Base-by-base conservation (phyloP, 148 eudicot species). In the Chenopodium suecicum region DNA sequence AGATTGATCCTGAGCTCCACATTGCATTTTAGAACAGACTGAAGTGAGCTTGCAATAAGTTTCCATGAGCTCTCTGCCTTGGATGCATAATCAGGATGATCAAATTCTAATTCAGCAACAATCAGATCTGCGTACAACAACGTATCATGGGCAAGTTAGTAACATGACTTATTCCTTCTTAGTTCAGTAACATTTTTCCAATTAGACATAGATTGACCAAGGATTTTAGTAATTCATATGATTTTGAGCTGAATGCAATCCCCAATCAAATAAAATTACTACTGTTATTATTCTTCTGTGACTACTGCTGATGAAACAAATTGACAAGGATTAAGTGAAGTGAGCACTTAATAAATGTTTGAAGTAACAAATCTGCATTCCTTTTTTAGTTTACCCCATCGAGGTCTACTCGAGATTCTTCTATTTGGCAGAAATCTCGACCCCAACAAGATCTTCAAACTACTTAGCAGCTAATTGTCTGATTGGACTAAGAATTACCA, bases 11-110 rank as follows among this genome's bases (percentile, higher is more conserved):
- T 90, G 14, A 97, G 87, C 87, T 97, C 99, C 74, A 97, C 92
- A 66, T 94, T 97, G 78, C 93, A 86, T 62, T 97, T 92, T 20
- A 97, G 84, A 31, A 85, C 82, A 23, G 87, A 79, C 63, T 94
- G 98, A 85, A 97, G 92, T 47, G 94, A 83, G 81, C 88, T 86
- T 66, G 98, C 99, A 25, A 97, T 92, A 75, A 79, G 60, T 87
- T 94, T 92, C 98, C 98, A 94, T 64, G 95, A 94, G 80, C 89
- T 94, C 82, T 97, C 99, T n/a, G 97, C 99, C 86, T 92, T 97
- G 7, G 90, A 83, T 62, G 90, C 97, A 70, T 90, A 80, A 81
- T 88, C 86, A 2, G 92, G 89, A 64, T 85, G 87, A 78, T 74
- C 87, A 78, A 97, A 97, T 77, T 91, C 95, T 86, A 97, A 71